Evolutionary conservation across 768 basidiomycete species (phyloP).

Genomic region (Amanita muscaria): DNA sequence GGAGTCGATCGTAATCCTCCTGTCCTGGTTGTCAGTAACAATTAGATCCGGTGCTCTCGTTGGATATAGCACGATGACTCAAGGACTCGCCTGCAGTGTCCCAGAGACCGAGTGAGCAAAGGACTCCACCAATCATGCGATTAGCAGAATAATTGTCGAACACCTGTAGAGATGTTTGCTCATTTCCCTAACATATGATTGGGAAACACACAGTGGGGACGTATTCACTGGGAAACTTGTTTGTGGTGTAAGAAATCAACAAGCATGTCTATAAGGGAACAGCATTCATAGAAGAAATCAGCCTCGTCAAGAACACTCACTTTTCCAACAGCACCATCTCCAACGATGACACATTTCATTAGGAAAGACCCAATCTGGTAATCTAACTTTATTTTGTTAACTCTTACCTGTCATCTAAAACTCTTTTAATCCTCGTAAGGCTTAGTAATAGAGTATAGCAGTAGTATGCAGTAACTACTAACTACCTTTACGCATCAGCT

Average conservation of each 20-base stretch:
- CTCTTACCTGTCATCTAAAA: too few species aligned
- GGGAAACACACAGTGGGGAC: conserved; percentile 80
- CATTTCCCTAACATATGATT: conserved; percentile 16
- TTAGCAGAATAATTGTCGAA: conserved; percentile 99
- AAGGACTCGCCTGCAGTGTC: conserved; percentile 86
- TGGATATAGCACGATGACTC: neutral
- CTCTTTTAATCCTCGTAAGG: too few species aligned
- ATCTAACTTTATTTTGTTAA: too few species aligned
- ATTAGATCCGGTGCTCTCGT: conserved; percentile 2
- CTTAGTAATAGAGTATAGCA: too few species aligned
- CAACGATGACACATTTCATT: conserved; percentile 97
- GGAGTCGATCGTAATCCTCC: conserved; percentile 99
- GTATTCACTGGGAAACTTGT: conserved; percentile 98
- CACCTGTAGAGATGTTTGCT: conserved; percentile 40
- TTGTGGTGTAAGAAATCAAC: conserved; percentile 94
- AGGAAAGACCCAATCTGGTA: too few species aligned
- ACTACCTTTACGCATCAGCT: too few species aligned
- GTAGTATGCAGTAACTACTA: too few species aligned
- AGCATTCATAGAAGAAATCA: neutral
- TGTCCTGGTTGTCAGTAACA: conserved; percentile 50
- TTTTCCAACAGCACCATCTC: conserved; percentile 98
- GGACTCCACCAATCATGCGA: conserved; percentile 99
- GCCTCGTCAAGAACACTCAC: conserved; percentile 34
- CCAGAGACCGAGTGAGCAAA: conserved; percentile 95
- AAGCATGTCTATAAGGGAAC: conserved; percentile 71